Evolutionary conservation across 2,329 filamentous ascomycete species (phyloP).

Genomic region (Botrytis fragariae): DNA sequence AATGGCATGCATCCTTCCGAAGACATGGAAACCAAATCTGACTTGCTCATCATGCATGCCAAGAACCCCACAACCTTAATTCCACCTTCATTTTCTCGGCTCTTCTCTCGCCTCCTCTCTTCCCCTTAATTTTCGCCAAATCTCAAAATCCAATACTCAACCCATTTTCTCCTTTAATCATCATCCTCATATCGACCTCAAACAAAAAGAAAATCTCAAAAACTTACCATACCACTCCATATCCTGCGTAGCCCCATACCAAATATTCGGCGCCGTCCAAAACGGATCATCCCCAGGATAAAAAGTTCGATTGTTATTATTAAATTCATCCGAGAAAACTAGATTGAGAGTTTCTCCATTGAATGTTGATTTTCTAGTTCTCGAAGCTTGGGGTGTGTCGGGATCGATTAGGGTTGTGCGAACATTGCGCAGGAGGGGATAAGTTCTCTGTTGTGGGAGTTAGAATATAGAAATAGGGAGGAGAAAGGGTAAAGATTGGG

Average conservation of each 20-base stretch:
- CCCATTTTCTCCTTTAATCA: background rate
- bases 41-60: background rate
- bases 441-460: constrained; percentile 33
- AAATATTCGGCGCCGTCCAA: constrained; percentile 51
- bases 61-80: background rate
- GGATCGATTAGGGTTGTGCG: constrained; percentile 50
- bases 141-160: background rate
- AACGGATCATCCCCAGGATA: constrained; percentile 57
- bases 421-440: constrained; percentile 49
- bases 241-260: constrained; percentile 52
- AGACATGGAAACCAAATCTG: background rate
- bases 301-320: constrained; percentile 51
- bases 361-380: constrained; percentile 44
- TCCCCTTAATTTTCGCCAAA: background rate
- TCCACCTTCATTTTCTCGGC: background rate
- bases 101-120: background rate
- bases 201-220: background rate
- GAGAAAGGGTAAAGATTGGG: too few species aligned
- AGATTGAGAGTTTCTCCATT: constrained; percentile 47
- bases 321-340: constrained; percentile 58
- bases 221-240: constrained; percentile 41
- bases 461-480: too few species aligned
- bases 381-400: constrained; percentile 48
- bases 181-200: background rate
- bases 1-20: background rate